Percentiles rank a stretch among this genome's conserved stretches.
Evolutionary conservation across 202 grass and related monocot species (phyloP).

Genomic region (Bolboschoenoplectus hybrid): DNA sequence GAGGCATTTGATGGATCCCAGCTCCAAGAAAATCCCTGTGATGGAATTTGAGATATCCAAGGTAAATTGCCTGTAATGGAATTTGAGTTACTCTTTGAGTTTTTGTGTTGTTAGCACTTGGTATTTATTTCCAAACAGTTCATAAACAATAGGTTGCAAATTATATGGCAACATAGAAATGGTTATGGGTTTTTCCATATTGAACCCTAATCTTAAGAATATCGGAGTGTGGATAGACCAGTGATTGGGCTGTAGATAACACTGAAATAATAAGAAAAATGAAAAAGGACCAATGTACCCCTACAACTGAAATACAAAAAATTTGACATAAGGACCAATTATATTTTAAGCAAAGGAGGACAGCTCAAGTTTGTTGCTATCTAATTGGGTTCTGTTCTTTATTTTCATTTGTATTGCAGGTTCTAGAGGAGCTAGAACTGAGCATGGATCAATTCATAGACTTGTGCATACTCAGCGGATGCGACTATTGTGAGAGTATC

Average conservation of each 20-base stretch:
- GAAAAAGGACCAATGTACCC: not conserved
- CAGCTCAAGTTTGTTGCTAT: slow-evolving; percentile 10
- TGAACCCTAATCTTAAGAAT: slow-evolving; percentile 7
- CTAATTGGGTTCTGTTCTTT: not conserved
- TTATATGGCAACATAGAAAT: slow-evolving; percentile 11
- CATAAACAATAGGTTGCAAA: not conserved
- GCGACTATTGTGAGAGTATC: slow-evolving; percentile 94
- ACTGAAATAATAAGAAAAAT: not conserved
- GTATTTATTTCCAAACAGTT: not conserved
- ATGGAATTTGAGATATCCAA: slow-evolving; percentile 48
- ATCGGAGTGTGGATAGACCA: not conserved
- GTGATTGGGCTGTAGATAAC: not conserved
- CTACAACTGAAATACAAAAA: not conserved
- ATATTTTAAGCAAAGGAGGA: not conserved
- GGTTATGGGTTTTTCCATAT: not conserved
- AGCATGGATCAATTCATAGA: slow-evolving; percentile 99
- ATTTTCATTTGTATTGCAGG: slow-evolving; percentile 48
- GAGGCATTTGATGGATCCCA: slow-evolving; percentile 96
- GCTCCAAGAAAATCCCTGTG: slow-evolving; percentile 95
- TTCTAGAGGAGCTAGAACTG: slow-evolving; percentile 85
- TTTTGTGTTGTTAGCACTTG: not conserved
- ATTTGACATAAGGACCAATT: not conserved
- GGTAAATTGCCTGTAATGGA: not conserved
- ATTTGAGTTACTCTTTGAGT: slow-evolving; percentile 6
- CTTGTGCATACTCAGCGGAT: slow-evolving; percentile 91